Base-by-base conservation (phyloP, 306 rosid species). In the Citrullus amarus region DNA sequence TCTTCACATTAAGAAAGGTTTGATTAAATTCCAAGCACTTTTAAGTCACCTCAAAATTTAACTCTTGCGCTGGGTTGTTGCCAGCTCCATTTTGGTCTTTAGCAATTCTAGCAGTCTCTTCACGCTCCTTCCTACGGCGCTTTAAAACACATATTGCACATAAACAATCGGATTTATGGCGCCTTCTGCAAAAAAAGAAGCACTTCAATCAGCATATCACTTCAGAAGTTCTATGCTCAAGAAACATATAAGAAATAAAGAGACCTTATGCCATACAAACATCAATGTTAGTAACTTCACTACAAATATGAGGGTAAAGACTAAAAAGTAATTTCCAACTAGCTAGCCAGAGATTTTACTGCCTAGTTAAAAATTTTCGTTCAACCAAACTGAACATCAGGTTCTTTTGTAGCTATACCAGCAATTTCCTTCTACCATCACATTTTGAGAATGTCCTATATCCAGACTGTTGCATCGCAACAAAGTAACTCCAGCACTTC, bases 141-240 rank as follows among this genome's bases (percentile, higher is more conserved):
- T 95, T 92, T 48, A 95, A 81, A 80, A 95, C 94, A 86, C 97
- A 95, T 82, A 95, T 87, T 73, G 98, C 97, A 85, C 98, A 95
- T 83, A 95, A 85, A 81, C 98, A 92, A 65, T 95, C 97, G 6
- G 83, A 89, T 79, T 95, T 95, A 85, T 95, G 98, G 78, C 92
- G 96, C 89, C 98, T 89, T 87, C 97, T 92, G 91, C 88, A 88
- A 79, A 83, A 83, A 30, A 70, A 53, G 75, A 84, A 62, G 50
- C 41, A 63, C 80, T 44, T 30, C 13, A 38, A 67, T 72, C 74
- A 71, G 70, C 76, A 28, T 63, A 13, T 38, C 51, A 66, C 5
- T 18, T 39, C 5, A 34, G 18, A 55, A 54, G 22, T 51, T 74
- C 9, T 32, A 50, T 30, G 32, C 28, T 9, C 32, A 12, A 16